Base-by-base conservation (phyloP, 805 yeast genomes). In the Zygosaccharomyces gambellarensis region DNA sequence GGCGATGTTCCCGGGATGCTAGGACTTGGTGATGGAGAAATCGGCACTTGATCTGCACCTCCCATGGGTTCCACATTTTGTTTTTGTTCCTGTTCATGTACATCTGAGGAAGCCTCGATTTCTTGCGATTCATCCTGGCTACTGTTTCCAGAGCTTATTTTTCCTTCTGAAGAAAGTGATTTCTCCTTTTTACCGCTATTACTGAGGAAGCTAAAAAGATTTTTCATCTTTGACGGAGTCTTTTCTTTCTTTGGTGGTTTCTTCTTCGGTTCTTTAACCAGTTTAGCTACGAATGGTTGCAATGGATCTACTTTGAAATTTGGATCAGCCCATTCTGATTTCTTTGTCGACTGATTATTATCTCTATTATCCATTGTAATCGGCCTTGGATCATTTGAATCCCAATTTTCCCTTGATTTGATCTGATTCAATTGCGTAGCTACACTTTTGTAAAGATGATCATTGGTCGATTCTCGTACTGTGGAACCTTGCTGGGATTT, bases 251-350 rank as follows among this genome's bases (percentile, higher is more conserved):
- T 43, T 23, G 41, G 36, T 11, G 27, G 46, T 12, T 46, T 45
- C 36, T 48, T 55, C 46, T 56, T 64, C n/a, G 50, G 48, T 39
- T 54, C 52, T 36, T 54, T 59, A 5, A 66, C 65, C 36, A 65
- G 39, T 12, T 49, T 51, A 2, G 61, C 65, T 12, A 62, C 63
- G 49, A 65, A 64, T 31, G 50, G 46, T 32, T 58, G 59, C 27
- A 65, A 52, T 5, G 70, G 69, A 50, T 64, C 63, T 8, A 64
- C 67, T 47, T 57, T 62, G 45, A 65, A 63, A 8, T 48, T 27
- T 11, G 60, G 45, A 21, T 43, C 46, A 11, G 51, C 52, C 56
- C 56, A 53, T 8, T 39, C 45, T 9, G 46, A 40, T 41, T 45
- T 46, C 17, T 43, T 27, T 10, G 46, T 19, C 11, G 32, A 39